Base-by-base conservation (phyloP, 176 grass and related monocot genomes). In the Carex parvula region DNA sequence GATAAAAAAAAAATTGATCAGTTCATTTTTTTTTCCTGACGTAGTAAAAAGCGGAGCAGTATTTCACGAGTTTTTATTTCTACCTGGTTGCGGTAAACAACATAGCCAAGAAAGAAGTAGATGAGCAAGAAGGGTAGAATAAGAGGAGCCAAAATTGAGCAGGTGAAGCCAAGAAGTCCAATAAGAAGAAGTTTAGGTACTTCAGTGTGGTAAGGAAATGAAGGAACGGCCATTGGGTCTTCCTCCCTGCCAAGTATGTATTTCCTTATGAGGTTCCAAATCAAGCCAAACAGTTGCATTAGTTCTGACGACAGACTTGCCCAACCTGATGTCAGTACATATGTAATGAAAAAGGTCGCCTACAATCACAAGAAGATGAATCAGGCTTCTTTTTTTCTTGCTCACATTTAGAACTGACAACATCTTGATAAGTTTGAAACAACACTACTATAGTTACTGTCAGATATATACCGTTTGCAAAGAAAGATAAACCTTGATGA, bases 71-170 rank as follows among this genome's bases (percentile, higher is more conserved):
- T 56, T 77, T 6, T 77, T 56, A 55, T 30, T 30, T 55, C 24
- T 82, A 94, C 92, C 92, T 98, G 95, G 70, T 98, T 98, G 54
- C 91, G 86, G 82, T 98, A 95, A n/a, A 98, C 92, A 46, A 93
- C 83, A 30, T 93, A 98, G 16, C 84, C 91, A 74, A 98, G 92
- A 81, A 87, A 91, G 84, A 91, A 95, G 89, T 98, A 98, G 20
- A 98, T 79, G 53, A 95, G 83, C 84, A 95, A 89, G 86, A 98
- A 95, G 2, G 95, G 95, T 82, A 98, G 84, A 60, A 98, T 93
- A 39, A 98, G 84, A 87, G 95, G 95, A 56, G 95, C 92, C 82
- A 93, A 77, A 60, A 95, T 89, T 33, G 92, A 89, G 80, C 95
- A 98, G 54, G 95, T 95, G 88, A 98, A 95, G 55, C 95, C 95